phyloP scores from a whole-genome alignment of 148 eudicot species.

The Amaranthus hypochondriacus region DNA sequence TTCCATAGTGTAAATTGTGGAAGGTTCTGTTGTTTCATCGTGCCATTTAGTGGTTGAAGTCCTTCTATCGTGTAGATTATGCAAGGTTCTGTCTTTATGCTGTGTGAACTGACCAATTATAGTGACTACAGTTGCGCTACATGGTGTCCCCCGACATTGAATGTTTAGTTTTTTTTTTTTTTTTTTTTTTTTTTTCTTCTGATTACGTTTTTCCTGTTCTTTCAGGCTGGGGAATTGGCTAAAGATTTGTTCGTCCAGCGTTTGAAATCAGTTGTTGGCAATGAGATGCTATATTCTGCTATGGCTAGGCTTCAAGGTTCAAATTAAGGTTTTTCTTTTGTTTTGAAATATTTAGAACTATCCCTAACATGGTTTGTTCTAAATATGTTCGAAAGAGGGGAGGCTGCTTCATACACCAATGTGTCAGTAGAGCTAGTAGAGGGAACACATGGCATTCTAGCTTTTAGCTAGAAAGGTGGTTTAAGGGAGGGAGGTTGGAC shows the following conservation, averaged over 20 bases:
- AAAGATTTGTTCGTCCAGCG: constrained; percentile 39
- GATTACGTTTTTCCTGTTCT: not conserved
- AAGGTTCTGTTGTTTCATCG: too few species aligned
- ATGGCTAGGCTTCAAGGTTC: constrained; percentile 40
- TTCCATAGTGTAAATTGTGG: too few species aligned
- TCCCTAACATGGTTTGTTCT: constrained; percentile 5
- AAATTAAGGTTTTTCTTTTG: constrained; percentile 22
- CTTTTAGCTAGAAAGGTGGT: not conserved
- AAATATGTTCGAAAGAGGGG: not conserved
- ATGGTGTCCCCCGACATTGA: not conserved
- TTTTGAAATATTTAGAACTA: not conserved
- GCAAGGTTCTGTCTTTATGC: too few species aligned
- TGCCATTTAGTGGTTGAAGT: too few species aligned
- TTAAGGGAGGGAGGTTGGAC: not conserved
- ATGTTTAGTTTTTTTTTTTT: not conserved
- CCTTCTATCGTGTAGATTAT: too few species aligned
- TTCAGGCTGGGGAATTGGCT: constrained; percentile 54
- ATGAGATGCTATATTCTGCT: constrained; percentile 36
- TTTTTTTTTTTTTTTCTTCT: not conserved
- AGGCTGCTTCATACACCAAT: too few species aligned
- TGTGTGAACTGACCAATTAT: too few species aligned
- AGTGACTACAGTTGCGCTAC: too few species aligned
- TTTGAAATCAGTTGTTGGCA: constrained; percentile 45
- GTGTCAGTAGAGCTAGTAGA: not conserved
- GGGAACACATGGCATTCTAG: not conserved